A percentile compares a stretch with the other conserved stretches of the same genome.
These are phyloP conservation scores for Sporothrix protearum DNA, from an alignment of 2,329 filamentous ascomycete species.

Conservation along the genomic window DNA sequence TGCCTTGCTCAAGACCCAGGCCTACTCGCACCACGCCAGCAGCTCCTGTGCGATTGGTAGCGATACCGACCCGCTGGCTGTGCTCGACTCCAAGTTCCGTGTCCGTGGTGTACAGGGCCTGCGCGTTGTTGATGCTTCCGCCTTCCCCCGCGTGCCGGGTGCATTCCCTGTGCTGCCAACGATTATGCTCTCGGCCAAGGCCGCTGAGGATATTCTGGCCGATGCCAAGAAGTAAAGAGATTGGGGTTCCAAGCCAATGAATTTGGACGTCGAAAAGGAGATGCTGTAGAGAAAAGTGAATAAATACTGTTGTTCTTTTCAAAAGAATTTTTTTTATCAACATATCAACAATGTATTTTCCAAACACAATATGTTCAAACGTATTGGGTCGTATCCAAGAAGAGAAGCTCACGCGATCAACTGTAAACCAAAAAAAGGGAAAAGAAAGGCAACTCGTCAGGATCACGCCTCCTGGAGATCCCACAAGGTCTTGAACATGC, in stretches of 20 bases:
- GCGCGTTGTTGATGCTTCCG: conserved; percentile 55
- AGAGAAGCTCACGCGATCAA: neutral
- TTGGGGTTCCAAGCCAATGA: neutral
- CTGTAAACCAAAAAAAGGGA: neutral
- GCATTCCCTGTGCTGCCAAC: conserved; percentile 46
- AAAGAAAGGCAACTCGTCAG: neutral
- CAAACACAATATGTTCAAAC: too few species aligned
- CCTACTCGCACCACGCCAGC: conserved; percentile 54
- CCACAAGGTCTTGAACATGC: conserved; percentile 19
- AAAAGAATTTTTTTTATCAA: neutral
- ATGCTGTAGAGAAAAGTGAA: neutral
- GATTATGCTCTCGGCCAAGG: conserved; percentile 53
- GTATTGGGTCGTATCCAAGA: neutral
- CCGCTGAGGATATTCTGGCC: conserved; percentile 49
- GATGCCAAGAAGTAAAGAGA: conserved; percentile 21
- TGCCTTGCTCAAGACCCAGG: conserved; percentile 36
- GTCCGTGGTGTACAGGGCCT: conserved; percentile 50
- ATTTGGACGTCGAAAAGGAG: neutral
- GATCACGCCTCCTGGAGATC: conserved; percentile 16
- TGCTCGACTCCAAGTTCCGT: conserved; percentile 52
- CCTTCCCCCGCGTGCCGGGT: conserved; percentile 48
- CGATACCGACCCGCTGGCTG: conserved; percentile 48
- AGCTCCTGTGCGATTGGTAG: conserved; percentile 52
- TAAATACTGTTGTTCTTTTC: neutral
- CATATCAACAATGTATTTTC: too few species aligned